Evolutionary conservation across 1,284 basidiomycete genomes (phyloP).

Genomic region (Pulveroboletus sp.): DNA sequence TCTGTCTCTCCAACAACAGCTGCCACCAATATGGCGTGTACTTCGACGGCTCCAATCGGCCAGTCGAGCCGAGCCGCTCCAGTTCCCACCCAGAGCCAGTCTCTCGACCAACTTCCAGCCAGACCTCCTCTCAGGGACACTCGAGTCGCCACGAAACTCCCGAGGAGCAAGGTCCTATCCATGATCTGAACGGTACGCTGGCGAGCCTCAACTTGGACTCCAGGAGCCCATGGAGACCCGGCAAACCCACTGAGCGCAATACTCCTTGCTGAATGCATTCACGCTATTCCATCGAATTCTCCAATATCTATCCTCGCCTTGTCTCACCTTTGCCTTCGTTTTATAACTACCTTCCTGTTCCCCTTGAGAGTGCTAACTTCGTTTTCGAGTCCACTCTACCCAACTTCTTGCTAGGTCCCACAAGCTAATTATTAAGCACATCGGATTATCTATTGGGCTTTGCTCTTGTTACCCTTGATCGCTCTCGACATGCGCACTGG

Average conservation of each 20-base stretch:
- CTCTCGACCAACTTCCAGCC: conserved; percentile 48
- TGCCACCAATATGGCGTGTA: conserved; percentile 42
- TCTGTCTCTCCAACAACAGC: conserved; percentile 43
- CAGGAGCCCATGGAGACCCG: conserved; percentile 25
- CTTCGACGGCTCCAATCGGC: conserved; percentile 34
- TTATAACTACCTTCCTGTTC: conserved; percentile 17
- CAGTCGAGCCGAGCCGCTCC: conserved; percentile 36
- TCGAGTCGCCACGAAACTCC: conserved; percentile 21
- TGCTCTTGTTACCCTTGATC: conserved; percentile 36
- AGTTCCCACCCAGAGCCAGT: conserved; percentile 47
- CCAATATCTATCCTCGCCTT: conserved; percentile 18
- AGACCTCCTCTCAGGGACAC: conserved; percentile 29
- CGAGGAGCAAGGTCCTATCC: conserved; percentile 50
- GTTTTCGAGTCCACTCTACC: conserved; percentile 16
- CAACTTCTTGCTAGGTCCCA: conserved; percentile 19
- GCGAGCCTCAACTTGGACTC: conserved; percentile 65
- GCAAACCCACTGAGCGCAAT: conserved; percentile 20
- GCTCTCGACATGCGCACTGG: conserved; percentile 36
- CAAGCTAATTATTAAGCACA: conserved; percentile 29
- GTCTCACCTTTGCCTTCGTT: conserved; percentile 22
- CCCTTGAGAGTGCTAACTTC: conserved; percentile 18
- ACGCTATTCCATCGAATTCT: conserved; percentile 11
- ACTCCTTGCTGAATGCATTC: conserved; percentile 18
- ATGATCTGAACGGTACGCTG: conserved; percentile 72
- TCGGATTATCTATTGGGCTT: conserved; percentile 33